Evolutionary conservation across 208 protist species (phyloP), one percentile per base, ranked within the genome.

Genomic region (Endotrypanum monterogeii): DNA sequence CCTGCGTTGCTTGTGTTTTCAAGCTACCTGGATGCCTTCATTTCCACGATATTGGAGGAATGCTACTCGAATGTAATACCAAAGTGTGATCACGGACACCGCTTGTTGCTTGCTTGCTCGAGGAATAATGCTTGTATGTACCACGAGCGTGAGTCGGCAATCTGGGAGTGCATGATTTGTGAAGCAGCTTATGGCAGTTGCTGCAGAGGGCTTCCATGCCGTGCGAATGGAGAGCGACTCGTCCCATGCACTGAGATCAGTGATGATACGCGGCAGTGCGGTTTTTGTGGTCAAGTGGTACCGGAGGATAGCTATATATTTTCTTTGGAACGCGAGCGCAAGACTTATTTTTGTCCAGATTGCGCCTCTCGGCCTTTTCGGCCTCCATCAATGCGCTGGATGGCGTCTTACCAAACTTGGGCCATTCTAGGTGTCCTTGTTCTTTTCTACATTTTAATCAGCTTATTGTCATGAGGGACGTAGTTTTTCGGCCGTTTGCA

Each of bases 131-230:
- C 44, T 23, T 96, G 92, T 58, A 80, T 71, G 28, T 83, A 88
- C 52, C 92, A 96, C 76, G 60, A 73, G 20, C 51, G 72, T 23
- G 70, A 90, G 66, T 54, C 70, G 46, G 92, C 86, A 5, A 80
- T 96, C 60, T 96, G 92, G 92, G 88, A 93, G 65, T 96, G 92
- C 61, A 35, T 48, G 11, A 82, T 93, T 60, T 96, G 92, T 69
- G 90, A 92, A 78, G 75, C 83, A 18, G 81, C 91, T 60, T 96
- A 94, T 66, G 89, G 92, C 8, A 79, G 60, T 52, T 94, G 88
- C 73, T 96, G 92, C 48, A 82, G 78, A 71, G 84, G 71, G 51
- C 74, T 83, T 52, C 92, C 92, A 12, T 71, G 80, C 20, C 48
- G 71, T 5, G 52, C 58, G 30, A 63, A 77, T n/a, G 88, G 84